A percentile compares a stretch with the other conserved stretches of the same genome.
phyloP scores from a whole-genome alignment of 192 early-diverging fungal species.

The Coemansia sp. region DNA sequence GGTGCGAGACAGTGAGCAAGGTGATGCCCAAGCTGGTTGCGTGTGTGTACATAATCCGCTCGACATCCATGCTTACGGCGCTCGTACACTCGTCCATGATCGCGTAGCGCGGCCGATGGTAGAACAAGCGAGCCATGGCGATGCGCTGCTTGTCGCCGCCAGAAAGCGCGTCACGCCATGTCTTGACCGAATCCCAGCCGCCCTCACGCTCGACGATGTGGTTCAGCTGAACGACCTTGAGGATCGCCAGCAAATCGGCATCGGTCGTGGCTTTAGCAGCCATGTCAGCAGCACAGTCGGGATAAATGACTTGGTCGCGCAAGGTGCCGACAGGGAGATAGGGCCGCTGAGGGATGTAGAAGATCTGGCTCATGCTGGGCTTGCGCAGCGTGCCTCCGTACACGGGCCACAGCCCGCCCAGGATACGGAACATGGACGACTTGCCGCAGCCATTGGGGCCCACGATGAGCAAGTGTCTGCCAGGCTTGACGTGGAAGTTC shows the following conservation, averaged over 20 bases:
- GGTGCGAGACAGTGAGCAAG: conserved; percentile 93
- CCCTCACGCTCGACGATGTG: conserved; percentile 88
- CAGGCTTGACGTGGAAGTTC: conserved; percentile 86
- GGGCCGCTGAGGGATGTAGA: conserved; percentile 99
- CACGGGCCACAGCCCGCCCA: conserved; percentile 95
- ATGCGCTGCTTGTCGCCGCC: conserved; percentile 97
- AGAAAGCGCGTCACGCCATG: conserved; percentile 92
- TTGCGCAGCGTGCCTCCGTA: conserved; percentile 81
- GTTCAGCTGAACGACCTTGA: conserved; percentile 82
- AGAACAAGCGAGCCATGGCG: conserved; percentile 96
- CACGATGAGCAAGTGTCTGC: conserved; percentile 90
- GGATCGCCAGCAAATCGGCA: conserved; percentile 74
- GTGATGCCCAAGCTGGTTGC: conserved; percentile 84
- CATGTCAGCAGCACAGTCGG: conserved; percentile 86
- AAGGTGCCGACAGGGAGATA: conserved; percentile 93
- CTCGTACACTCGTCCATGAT: conserved; percentile 96
- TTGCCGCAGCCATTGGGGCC: conserved; percentile 97
- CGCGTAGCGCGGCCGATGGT: conserved; percentile 93
- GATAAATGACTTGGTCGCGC: conserved; percentile 98
- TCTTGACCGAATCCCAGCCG: conserved; percentile 85
- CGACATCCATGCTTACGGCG: conserved; percentile 94
- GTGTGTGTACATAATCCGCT: conserved; percentile 88
- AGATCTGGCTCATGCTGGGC: conserved; percentile 84
- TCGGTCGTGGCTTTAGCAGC: conserved; percentile 72
- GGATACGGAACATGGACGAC: conserved; percentile 93